Evolutionary conservation across 768 basidiomycete species (phyloP), one percentile per base, ranked within the genome.

Genomic region (Macrolepiota albuminosa): DNA sequence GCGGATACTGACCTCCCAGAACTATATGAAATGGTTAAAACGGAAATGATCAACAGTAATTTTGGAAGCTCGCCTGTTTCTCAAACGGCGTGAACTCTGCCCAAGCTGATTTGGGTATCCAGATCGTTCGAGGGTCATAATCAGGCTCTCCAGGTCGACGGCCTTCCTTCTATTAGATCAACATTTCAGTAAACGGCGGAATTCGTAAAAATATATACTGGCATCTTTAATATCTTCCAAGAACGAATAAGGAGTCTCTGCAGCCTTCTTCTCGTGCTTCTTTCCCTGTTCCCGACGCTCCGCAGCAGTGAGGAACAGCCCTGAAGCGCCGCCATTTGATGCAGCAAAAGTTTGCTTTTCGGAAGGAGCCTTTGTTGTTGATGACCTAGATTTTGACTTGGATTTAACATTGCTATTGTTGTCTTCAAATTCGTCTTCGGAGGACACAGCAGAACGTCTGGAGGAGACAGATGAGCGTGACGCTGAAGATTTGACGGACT

Each of bases 81-180:
- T 99, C 97, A 69, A 99, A 99, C 0, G 95, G 94, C 2, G 95
- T 96, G 67, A 99, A 96, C 0, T 78, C 76, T 31, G 78, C 76
- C 93, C 95, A 96, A 0, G 86, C 85, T 46, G 76, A 81, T 33
- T 80, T 72, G 0, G 95, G 95, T 55, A 99, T 83, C 68, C 81
- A 84, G 36, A 98, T 72, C 0, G 97, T 97, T 52, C 95, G 79
- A 6, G 92, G 92, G 67, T 99, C 96, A 67, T 98, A 98, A 14
- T 88, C 84, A 0, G 89, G 85, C 62, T 96, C 84, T n/a, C 83
- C 85, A 29, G 92, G 91, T 57, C 81, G 77, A 53, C 84, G 78
- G 1, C 87, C 84, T 65, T 97, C 93, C 80, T 89, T 94, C 92
- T 94, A 63, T 31, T 6, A 10, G 50, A 56, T 10, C 58, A 61